Evolutionary conservation across 257 asterid genomes (phyloP), one percentile per base, ranked within the genome.

Genomic region (Phtheirospermum japonicum): DNA sequence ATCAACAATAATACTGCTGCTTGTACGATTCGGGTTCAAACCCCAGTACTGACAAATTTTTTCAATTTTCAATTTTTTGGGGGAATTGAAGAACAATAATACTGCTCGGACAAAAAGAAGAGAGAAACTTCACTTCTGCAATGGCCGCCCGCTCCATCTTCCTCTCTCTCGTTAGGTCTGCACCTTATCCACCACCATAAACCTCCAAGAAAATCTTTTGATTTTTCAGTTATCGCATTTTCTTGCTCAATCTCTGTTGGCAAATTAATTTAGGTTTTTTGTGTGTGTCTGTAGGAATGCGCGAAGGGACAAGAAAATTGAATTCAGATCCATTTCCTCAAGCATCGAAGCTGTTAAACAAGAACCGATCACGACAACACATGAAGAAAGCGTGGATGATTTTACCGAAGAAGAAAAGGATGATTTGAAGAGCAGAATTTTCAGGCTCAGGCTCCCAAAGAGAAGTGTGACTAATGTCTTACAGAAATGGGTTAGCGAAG

Each of bases 371-470:
- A 20, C 58, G 10, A 17, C 26, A 30, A 52, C 63, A 10, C 64
- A 60, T 16, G 81, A 67, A 19, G 67, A 11, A 51, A 40, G 14
- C 60, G 23, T 33, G 18, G 83, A 61, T 61, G 71, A 65, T 48
- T 49, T 54, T 45, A 9, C 48, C 12, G 78, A 69, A 64, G 85
- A 74, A n/a, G 77, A 59, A 17, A 74, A 64, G 10, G 97, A 92
- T 53, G 99, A 92, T 81, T 68, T 92, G 43, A 92, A 71, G 84
- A 82, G 85, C 74, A 86, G 99, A 63, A 82, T 92, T 43, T 80
- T 85, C 64, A 75, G 97, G 70, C 79, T 86, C 36, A 82, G 97
- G 67, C 81, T 92, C 42, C 99, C 99, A 10, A 89, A 83, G 78
- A 76, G 97, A 77, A 89, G 99, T 46, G 94, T 80, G 61, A 78